A percentile compares a stretch with the other conserved stretches of the same genome.
Conservation (phyloP, 177 flowering plant species). For the Telopea speciosissima region DNA sequence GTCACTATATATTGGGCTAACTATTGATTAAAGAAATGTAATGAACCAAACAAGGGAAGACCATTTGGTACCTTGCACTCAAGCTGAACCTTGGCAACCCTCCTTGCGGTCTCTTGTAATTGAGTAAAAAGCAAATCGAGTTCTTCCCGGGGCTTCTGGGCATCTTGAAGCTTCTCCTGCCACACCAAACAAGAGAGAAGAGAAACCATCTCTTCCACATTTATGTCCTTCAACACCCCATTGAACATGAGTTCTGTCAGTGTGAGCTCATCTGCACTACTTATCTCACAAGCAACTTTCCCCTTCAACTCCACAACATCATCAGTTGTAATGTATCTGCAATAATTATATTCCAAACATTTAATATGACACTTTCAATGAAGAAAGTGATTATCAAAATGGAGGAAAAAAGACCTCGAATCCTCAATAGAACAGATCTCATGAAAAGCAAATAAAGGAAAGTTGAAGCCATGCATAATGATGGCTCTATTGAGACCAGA, state of each 20-base stretch:
- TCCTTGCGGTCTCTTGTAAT: constrained; percentile 83
- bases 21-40: not conserved
- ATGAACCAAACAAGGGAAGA: not conserved
- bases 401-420: too few relatives aligned
- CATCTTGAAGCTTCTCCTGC: constrained; percentile 92
- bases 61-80: constrained; percentile 71
- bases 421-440: not conserved
- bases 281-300: constrained; percentile 95
- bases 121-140: constrained; percentile 77
- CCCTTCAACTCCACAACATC: constrained; percentile 94
- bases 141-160: constrained; percentile 87
- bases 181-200: constrained; percentile 98
- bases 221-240: constrained; percentile 80
- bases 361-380: not conserved
- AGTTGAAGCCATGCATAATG: not conserved
- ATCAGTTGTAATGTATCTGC: constrained; percentile 74
- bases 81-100: constrained; percentile 82
- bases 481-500: too few relatives aligned
- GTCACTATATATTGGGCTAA: too few relatives aligned
- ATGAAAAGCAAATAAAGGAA: not conserved
- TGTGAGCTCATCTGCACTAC: constrained; percentile 95
- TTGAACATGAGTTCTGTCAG: constrained; percentile 88
- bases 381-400: too few relatives aligned
- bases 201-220: constrained; percentile 86
- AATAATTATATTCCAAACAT: constrained; percentile 10